Percentiles rank a stretch among this genome's conserved stretches.
phyloP scores from a whole-genome alignment of 2,329 filamentous ascomycete species.

The Camptophora hylomeconis region DNA sequence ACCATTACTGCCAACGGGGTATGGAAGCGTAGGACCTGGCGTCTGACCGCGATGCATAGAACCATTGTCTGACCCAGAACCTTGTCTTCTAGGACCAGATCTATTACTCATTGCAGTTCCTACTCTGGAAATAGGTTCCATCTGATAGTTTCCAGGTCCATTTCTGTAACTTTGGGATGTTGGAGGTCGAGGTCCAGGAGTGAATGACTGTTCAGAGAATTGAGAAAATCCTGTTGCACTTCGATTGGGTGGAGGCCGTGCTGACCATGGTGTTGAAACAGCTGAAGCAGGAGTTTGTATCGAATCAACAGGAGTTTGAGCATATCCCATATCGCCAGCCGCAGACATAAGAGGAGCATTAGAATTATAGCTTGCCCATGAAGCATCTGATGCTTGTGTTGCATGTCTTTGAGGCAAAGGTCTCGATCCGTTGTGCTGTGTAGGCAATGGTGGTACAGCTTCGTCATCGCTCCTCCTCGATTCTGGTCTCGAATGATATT shows the following conservation, averaged over 20 bases:
- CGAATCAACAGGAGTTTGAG: slow-evolving; percentile 14
- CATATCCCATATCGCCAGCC: slow-evolving; percentile 49
- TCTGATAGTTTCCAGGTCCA: slow-evolving; percentile 18
- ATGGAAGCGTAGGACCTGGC: slow-evolving; percentile 2
- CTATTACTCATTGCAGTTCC: slow-evolving; percentile 14
- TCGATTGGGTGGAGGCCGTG: slow-evolving; percentile 9
- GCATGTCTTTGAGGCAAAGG: slow-evolving; percentile 20
- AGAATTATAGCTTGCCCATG: slow-evolving; percentile 46
- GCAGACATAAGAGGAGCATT: slow-evolving; percentile 49
- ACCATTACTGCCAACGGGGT: background rate
- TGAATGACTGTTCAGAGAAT: slow-evolving; percentile 18
- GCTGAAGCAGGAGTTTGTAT: slow-evolving; percentile 14
- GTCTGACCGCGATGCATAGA: slow-evolving; percentile 9
- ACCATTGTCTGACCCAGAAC: slow-evolving; percentile 8
- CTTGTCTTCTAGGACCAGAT: slow-evolving; percentile 9
- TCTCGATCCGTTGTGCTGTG: slow-evolving; percentile 12
- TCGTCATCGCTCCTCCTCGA: slow-evolving; percentile 30
- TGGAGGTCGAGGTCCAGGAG: slow-evolving; percentile 15
- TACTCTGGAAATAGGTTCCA: slow-evolving; percentile 18
- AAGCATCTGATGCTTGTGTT: slow-evolving; percentile 43
- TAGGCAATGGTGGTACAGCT: slow-evolving; percentile 19
- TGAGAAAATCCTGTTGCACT: slow-evolving; percentile 18
- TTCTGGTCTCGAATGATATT: slow-evolving; percentile 47
- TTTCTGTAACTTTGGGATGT: slow-evolving; percentile 18
- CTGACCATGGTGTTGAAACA: slow-evolving; percentile 16